These are phyloP conservation scores for Coemansia pectinata DNA, from an alignment of 192 early-diverging fungal genomes.

Conservation along the genomic window DNA sequence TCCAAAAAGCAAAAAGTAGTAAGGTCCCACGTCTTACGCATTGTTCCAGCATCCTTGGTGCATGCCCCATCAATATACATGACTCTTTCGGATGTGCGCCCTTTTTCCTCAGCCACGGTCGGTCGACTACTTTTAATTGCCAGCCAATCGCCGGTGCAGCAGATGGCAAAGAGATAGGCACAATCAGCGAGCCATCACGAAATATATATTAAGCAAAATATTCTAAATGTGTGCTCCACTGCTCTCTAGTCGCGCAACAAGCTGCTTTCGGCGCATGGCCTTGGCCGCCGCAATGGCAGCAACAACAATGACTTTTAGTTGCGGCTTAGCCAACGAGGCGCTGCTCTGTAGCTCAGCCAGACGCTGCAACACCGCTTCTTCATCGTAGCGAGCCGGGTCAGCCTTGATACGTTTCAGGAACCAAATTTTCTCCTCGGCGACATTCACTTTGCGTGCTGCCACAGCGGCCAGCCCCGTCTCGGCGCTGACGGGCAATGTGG, in stretches of 20 bases:
- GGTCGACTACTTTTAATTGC: not conserved
- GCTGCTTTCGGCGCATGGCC: conserved; percentile 53
- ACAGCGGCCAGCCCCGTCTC: not conserved
- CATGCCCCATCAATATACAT: not conserved
- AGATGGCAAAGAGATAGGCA: conserved; percentile 1
- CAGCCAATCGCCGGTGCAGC: conserved; percentile 5
- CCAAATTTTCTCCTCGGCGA: conserved; percentile 46
- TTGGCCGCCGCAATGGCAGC: conserved; percentile 39
- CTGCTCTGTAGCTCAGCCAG: conserved; percentile 37
- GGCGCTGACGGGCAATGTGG: not conserved
- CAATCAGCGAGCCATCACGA: conserved; percentile 3
- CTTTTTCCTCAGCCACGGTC: not conserved
- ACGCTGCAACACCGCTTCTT: conserved; percentile 34
- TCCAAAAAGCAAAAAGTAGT: not conserved
- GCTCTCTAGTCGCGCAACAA: conserved; percentile 30
- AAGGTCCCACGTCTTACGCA: not conserved
- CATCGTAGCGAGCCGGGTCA: conserved; percentile 53
- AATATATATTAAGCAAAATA: not conserved
- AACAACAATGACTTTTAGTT: conserved; percentile 45
- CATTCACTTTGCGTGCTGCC: conserved; percentile 28
- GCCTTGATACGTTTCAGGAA: conserved; percentile 54
- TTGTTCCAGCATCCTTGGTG: not conserved
- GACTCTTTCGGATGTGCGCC: not conserved
- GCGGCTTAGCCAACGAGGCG: conserved; percentile 26
- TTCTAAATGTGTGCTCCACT: conserved; percentile 5